These are phyloP conservation scores for Trypanosoma scelopori DNA, from an alignment of 208 protist species.

Conservation along the genomic window DNA sequence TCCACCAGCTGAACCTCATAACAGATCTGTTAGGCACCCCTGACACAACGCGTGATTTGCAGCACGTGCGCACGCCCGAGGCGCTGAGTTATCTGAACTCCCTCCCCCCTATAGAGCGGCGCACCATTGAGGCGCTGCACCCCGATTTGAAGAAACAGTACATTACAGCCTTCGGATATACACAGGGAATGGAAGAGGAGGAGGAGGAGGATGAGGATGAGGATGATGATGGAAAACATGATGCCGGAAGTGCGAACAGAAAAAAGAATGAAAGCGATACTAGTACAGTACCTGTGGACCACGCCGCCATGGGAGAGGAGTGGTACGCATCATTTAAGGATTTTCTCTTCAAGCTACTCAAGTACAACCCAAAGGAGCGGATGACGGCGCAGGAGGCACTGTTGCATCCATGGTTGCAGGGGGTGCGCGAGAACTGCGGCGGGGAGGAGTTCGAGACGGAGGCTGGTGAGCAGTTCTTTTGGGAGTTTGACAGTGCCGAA, in stretches of 20 bases:
- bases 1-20: constrained; percentile 87
- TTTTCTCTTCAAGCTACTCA: constrained; percentile 89
- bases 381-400: constrained; percentile 94
- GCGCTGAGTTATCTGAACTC: constrained; percentile 70
- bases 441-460: constrained; percentile 41
- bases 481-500: constrained; percentile 43
- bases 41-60: constrained; percentile 72
- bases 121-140: constrained; percentile 51
- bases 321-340: constrained; percentile 76
- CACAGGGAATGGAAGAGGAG: constrained; percentile 37
- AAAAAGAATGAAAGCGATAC: background rate
- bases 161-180: constrained; percentile 46
- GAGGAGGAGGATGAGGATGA: constrained; percentile 25
- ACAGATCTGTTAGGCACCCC: constrained; percentile 69
- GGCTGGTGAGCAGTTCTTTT: constrained; percentile 38
- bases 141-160: constrained; percentile 49
- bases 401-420: constrained; percentile 68
- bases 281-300: background rate
- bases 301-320: constrained; percentile 20
- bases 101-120: constrained; percentile 44
- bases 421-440: constrained; percentile 35
- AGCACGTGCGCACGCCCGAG: constrained; percentile 54
- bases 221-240: background rate
- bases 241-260: background rate
- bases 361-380: constrained; percentile 92